Evolutionary conservation across 2,329 filamentous ascomycete genomes (phyloP), one percentile per base, ranked within the genome.

Genomic region (Paracoccidioides lutzii): DNA sequence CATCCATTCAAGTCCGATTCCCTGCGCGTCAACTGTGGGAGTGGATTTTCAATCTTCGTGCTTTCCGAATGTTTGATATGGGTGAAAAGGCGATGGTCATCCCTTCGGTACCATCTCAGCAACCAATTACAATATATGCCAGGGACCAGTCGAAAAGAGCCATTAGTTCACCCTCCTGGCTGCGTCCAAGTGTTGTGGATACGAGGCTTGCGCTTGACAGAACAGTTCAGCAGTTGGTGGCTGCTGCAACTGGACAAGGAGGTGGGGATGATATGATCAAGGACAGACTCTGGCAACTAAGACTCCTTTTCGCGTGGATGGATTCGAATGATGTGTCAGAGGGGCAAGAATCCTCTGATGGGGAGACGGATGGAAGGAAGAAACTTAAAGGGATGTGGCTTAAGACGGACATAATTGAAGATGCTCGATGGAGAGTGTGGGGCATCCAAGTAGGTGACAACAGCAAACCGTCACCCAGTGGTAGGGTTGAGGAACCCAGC

Each of bases 21-120:
- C 66, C 68, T 1, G 65, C 64, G 3, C 68, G 67, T 50, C 70
- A 74, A 42, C 69, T 87, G 0, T 80, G 91, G 64, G 82, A 85
- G 59, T 91, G 88, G 85, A 66, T 95, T 1, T 88, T 95, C 66
- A 71, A 76, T 1, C 76, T 89, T 0, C 75, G 78, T 0, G 60
- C 78, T 57, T 65, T 86, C 74, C 57, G 67, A 63, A 65, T 71
- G 61, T 59, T 80, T 76, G 67, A 87, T 74, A 67, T 85, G 53
- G 81, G 84, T 0, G 89, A 95, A 63, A 79, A 81, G 55, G 78
- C 78, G 0, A 73, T 82, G 30, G 76, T 88, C 3, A 73, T 89
- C 74, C 68, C 75, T 64, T 66, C 69, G 5, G 76, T 65, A 14
- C 65, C 67, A 6, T 67, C 69, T 60, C 67, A 68, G 15, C 58